Conservation (phyloP, 495 filamentous ascomycete genomes). For the Aspergillus cristatus region DNA sequence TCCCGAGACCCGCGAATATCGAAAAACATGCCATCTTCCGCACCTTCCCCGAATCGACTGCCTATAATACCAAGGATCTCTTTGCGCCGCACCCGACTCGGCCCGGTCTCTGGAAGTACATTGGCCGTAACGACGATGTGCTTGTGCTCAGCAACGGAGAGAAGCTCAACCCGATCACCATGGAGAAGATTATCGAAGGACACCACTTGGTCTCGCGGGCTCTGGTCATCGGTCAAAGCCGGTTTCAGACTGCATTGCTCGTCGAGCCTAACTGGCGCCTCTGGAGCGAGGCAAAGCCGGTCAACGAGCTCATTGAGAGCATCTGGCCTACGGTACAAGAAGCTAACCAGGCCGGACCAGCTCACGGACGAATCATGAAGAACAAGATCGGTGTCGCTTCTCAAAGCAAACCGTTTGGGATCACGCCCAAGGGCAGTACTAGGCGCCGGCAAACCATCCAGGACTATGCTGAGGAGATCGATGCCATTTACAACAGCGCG, state of each 20-base stretch:
- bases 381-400: conserved; percentile 26
- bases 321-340: conserved; percentile 39
- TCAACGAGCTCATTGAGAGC: conserved; percentile 14
- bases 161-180: conserved; percentile 49
- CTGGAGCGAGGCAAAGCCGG: background rate
- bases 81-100: conserved; percentile 42
- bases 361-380: conserved; percentile 29
- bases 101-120: conserved; percentile 40
- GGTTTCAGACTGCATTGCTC: conserved; percentile 44
- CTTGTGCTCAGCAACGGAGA: conserved; percentile 58
- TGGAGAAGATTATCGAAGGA: conserved; percentile 37
- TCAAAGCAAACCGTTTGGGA: conserved; percentile 40
- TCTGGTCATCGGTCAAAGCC: conserved; percentile 39
- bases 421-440: conserved; percentile 47
- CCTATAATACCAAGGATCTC: conserved; percentile 48
- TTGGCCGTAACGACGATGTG: conserved; percentile 48
- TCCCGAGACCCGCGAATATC: conserved; percentile 9
- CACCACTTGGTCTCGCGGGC: conserved; percentile 39
- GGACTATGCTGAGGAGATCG: conserved; percentile 45
- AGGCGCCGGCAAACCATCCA: conserved; percentile 36
- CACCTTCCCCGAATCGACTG: conserved; percentile 25
- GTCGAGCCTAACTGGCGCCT: conserved; percentile 30
- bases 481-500: conserved; percentile 30
- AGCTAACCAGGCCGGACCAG: conserved; percentile 31
- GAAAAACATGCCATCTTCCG: conserved; percentile 18